Conservation (phyloP, 441 rosid genomes). For the Corymbia calophylla region DNA sequence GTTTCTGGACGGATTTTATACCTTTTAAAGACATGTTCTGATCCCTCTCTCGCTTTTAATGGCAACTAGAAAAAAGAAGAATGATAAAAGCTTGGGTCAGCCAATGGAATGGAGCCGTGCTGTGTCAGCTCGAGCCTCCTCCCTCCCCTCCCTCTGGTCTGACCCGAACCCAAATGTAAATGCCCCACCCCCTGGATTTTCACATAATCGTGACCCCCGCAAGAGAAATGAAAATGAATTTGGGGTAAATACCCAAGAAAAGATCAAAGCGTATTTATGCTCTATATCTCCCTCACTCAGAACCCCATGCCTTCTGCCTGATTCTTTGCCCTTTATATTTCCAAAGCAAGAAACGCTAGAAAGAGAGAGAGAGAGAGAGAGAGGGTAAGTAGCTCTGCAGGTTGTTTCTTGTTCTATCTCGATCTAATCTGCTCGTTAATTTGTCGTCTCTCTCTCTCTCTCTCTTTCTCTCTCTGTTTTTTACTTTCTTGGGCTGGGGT, state of each 20-base stretch:
- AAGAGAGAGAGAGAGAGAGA: background rate
- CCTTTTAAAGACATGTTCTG: no score
- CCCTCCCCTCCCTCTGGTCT: background rate
- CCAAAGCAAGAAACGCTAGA: background rate
- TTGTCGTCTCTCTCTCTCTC: background rate
- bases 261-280: background rate
- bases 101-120: background rate
- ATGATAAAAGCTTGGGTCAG: background rate
- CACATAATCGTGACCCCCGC: background rate
- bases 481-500: no score
- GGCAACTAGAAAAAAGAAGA: background rate
- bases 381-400: background rate
- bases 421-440: background rate
- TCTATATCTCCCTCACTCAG: background rate
- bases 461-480: background rate
- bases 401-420: background rate
- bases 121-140: background rate
- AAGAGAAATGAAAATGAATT: background rate
- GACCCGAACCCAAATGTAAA: background rate
- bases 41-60: no score
- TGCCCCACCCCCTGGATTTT: background rate
- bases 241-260: background rate
- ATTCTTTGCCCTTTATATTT: background rate
- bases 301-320: background rate
- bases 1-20: no score